Evolutionary conservation across 1,284 basidiomycete species (phyloP).

Genomic region (Anthracocystis walkeri): DNA sequence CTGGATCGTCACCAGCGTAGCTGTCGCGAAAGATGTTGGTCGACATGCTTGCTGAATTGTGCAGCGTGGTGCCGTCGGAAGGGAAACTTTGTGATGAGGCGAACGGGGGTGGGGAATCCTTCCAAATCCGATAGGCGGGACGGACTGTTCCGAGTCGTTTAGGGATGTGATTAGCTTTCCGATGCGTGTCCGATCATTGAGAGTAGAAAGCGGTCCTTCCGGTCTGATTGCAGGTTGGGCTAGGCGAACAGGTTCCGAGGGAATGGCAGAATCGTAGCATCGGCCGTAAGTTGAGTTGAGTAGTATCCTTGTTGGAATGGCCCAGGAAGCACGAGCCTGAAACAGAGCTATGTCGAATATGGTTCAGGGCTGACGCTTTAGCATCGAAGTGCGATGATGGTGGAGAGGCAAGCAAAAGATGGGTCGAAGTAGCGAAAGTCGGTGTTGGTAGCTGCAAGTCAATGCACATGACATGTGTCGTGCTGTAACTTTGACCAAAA

Average conservation of each 20-base stretch:
- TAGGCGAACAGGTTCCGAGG: background rate
- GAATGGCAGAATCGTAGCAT: background rate
- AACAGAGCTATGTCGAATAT: background rate
- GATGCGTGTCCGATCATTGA: background rate
- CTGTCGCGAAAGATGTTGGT: conserved; percentile 50
- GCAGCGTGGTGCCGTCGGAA: background rate
- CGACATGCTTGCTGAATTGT: conserved; percentile 26
- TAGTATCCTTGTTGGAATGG: background rate
- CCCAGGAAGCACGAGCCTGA: background rate
- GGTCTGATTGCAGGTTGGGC: background rate
- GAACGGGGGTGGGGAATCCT: background rate
- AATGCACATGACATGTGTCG: conserved; percentile 8
- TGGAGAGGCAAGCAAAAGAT: no score
- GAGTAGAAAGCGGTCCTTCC: background rate
- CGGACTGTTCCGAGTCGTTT: background rate
- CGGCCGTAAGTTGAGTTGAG: background rate
- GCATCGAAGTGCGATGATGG: conserved; percentile 1
- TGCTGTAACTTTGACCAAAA: conserved; percentile 1
- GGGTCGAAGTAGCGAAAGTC: no score
- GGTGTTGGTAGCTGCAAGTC: conserved; percentile 8
- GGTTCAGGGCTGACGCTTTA: background rate
- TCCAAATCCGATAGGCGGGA: background rate
- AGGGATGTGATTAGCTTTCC: background rate
- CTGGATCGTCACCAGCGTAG: conserved; percentile 19
- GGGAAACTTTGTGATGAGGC: background rate